Conservation (phyloP, 1,284 basidiomycete species). For the Pyrrhoderma noxium region DNA sequence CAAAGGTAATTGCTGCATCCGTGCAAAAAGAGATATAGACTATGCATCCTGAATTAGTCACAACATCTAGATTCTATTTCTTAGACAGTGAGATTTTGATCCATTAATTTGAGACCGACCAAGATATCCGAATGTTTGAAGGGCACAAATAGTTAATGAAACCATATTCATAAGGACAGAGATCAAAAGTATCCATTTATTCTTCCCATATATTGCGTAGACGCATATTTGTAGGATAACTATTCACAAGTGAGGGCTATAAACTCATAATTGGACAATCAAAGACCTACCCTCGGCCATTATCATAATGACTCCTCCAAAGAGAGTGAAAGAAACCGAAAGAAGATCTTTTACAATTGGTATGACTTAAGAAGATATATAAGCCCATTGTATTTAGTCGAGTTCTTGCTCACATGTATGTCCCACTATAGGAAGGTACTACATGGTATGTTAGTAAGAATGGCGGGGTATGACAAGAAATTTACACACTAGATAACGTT, state of each 20-base stretch:
- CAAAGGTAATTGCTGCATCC: not conserved
- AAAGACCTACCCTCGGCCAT: not conserved
- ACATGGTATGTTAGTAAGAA: no score
- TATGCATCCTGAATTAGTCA: not conserved
- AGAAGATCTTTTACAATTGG: no score
- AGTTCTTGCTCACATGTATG: no score
- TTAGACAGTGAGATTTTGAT: not conserved
- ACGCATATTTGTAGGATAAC: slow-evolving; percentile 7
- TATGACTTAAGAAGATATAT: no score
- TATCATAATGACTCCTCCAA: not conserved
- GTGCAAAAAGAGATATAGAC: not conserved
- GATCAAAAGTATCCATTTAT: not conserved
- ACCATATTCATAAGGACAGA: not conserved
- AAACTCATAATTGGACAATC: not conserved
- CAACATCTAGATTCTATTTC: not conserved
- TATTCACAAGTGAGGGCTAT: not conserved
- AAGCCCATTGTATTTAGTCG: no score
- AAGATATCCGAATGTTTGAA: not conserved
- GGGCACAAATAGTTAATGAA: not conserved
- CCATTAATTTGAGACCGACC: not conserved
- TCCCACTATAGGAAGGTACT: no score
- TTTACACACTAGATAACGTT: no score
- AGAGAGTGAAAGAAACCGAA: no score
- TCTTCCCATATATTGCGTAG: slow-evolving; percentile 11
- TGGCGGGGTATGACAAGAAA: no score